Conservation (phyloP, 257 asterid genomes). For the Fraxinus anomala region DNA sequence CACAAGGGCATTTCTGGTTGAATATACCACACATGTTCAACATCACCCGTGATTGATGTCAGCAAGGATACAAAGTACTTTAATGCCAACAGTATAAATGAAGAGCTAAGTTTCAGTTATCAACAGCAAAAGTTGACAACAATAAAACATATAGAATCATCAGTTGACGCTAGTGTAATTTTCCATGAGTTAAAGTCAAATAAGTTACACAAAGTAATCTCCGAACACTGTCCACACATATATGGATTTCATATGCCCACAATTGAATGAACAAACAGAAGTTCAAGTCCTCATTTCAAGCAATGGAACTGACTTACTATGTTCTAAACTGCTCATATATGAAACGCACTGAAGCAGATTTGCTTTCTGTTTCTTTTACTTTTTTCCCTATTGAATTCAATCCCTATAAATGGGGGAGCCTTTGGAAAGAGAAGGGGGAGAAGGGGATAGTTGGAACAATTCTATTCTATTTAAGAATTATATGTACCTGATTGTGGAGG, state of each 20-base stretch:
- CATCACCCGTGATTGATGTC: not conserved
- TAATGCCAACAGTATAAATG: too few relatives aligned
- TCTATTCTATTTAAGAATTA: not conserved
- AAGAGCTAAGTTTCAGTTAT: too few relatives aligned
- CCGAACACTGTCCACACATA: not conserved
- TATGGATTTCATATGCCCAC: not conserved
- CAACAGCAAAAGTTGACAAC: not conserved
- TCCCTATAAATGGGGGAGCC: not conserved
- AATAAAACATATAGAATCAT: not conserved
- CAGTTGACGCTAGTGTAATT: not conserved
- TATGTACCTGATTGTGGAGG: conserved; percentile 52
- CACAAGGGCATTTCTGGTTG: too few relatives aligned
- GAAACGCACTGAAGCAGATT: not conserved
- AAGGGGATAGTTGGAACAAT: not conserved
- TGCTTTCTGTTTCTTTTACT: not conserved
- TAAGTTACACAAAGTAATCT: not conserved
- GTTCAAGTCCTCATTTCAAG: not conserved
- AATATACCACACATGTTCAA: too few relatives aligned
- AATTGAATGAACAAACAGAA: not conserved
- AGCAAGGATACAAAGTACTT: not conserved
- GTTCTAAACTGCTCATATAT: not conserved
- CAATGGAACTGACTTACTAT: not conserved
- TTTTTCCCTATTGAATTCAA: not conserved
- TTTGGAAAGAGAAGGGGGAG: not conserved
- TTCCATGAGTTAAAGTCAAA: not conserved